Base-by-base conservation (phyloP, 2,329 filamentous ascomycete genomes). In the Arthroderma uncinatum region DNA sequence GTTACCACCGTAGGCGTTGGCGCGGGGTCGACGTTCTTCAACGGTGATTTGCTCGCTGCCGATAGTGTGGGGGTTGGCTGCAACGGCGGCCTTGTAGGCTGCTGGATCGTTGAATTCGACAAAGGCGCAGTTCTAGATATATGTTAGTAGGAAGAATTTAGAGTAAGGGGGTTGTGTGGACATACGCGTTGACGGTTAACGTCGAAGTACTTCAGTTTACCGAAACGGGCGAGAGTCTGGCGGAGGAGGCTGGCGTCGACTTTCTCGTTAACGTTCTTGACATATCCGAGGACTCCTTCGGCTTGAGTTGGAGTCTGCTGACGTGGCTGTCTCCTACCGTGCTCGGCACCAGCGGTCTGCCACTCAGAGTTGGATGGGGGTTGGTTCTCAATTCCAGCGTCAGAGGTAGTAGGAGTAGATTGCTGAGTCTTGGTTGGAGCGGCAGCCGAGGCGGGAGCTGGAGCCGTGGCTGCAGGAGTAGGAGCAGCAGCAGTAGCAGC, bases 211-310 rank as follows among this genome's bases (percentile, higher is more conserved):
- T 75, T 74, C 52, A 85, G 69, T 68, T 84, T 82, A 61, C 82
- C 82, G 61, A 85, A 90, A 64, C 84, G 82, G 64, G 83, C 78
- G 54, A 98, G 77, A 56, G 82, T 80, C 55, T 79, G 78, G 71
- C 80, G 85, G 59, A 98, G 78, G 50, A 89, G 82, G 40, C 83
- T 81, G 12, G 84, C 80, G 68, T 88, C 82, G 55, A 98, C 85
- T 74, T 90, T 91, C 34, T 95, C 90, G 53, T 85, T 92, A 53
- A 97, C 92, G 66, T 92, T 95, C 79, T 95, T 95, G 73, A 98
- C 89, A 73, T 96, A 97, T 19, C 87, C 93, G 56, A 85, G 85
- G 61, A 82, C 82, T 67, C 89, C 86, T 67, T 91, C 69, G 25
- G 78, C 71, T 54, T 77, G 77, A 57, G 82, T 78, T 64, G 82